Base-by-base conservation (phyloP, 495 filamentous ascomycete genomes). In the Pyronema omphalodes region DNA sequence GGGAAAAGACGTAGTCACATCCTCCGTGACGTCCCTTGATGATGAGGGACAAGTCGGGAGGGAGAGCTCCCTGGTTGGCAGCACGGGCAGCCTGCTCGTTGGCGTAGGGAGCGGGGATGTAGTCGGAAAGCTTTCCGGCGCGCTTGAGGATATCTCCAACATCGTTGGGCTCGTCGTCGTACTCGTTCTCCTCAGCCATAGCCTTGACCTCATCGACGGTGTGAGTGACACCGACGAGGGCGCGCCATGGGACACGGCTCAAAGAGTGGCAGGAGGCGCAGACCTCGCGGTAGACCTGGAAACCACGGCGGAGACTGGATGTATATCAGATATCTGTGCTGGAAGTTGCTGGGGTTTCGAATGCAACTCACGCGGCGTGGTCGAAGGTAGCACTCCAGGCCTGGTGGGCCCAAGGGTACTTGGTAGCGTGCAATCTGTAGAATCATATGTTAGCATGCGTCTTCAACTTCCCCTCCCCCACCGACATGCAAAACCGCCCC, bases 251-350 rank as follows among this genome's bases (percentile, higher is more conserved):
- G 46, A 99, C 79, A 71, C 93, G 84, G 67, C 76, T 80, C 50
- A 99, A 81, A 51, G 93, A 96, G 76, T 99, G 93, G 76, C 93
- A 99, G 55, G 85, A 82, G 49, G 89, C 78, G 77, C 93, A 99
- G 62, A 99, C 93, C 72, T 99, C 93, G 63, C 82, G 87, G 78
- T 99, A 99, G 67, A 99, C 93, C 74, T 94, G 93, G 81, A 99
- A 96, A 71, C 93, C 93, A 72, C 93, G 88, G 66, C 93, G 91
- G 61, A 99, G 88, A 62, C 89, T 94, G 60, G 48, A 55, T 40
- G 35, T 29, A 55, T 55, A 56, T 65, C 59, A 64, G 37, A 45
- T 39, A 50, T 7, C 35, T 43, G 8, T 41, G 55, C 33, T 47
- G 44, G 9, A 3, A 15, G 35, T 46, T 29, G 45, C 19, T 14